phyloP scores from a whole-genome alignment of 1,284 basidiomycete species.

The Cutaneotrichosporon cavernicola region DNA sequence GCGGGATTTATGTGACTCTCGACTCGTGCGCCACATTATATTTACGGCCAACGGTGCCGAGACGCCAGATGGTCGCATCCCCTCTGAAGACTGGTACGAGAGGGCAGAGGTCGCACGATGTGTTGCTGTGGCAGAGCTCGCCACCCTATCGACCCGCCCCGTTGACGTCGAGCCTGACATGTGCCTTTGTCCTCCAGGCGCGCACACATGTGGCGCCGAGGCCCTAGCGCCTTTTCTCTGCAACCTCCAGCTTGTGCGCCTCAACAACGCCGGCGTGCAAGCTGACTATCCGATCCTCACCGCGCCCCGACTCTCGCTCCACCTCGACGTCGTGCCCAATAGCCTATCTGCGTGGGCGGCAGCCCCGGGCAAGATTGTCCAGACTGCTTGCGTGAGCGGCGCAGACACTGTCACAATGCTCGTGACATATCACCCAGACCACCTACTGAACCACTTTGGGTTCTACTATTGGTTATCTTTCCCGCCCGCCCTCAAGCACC shows the following conservation, averaged over 20 bases:
- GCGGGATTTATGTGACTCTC: neutral
- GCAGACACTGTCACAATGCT: neutral
- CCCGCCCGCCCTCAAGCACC: neutral
- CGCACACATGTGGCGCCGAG: slow-evolving; percentile 1
- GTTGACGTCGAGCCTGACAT: slow-evolving; percentile 1
- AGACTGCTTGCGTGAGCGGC: neutral
- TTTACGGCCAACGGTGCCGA: neutral
- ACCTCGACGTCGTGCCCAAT: neutral
- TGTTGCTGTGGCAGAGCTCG: neutral
- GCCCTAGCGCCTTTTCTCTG: neutral
- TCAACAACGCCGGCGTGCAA: slow-evolving; percentile 1
- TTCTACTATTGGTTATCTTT: neutral
- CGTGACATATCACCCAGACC: slow-evolving; percentile 1
- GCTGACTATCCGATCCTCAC: neutral
- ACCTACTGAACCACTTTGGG: slow-evolving; percentile 4
- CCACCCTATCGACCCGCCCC: neutral
- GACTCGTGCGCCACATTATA: neutral
- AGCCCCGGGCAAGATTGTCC: neutral
- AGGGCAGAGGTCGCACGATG: neutral
- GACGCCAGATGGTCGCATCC: neutral
- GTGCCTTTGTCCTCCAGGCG: neutral
- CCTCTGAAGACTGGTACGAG: slow-evolving; percentile 7
- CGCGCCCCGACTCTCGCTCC: neutral
- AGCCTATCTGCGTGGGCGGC: neutral
- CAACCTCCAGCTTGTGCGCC: slow-evolving; percentile 1